phyloP scores from a whole-genome alignment of 176 grass and related monocot genomes.

The Bolboschoenus planiculmis region DNA sequence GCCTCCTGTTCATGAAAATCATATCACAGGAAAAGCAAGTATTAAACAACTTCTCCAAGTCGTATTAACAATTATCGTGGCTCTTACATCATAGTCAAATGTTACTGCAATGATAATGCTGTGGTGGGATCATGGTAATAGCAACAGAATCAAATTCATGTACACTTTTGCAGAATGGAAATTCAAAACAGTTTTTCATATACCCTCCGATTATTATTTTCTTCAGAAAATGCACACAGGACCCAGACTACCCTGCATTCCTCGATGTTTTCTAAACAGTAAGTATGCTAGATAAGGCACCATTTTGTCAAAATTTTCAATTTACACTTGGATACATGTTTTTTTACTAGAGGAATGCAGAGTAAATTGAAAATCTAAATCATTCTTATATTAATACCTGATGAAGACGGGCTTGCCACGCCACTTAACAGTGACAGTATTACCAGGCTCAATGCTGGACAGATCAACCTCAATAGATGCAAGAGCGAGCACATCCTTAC shows the following conservation, averaged over 20 bases:
- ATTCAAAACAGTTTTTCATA: not conserved
- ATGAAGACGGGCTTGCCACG: constrained; percentile 91
- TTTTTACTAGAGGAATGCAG: no score
- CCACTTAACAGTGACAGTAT: constrained; percentile 89
- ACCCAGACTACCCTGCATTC: not conserved
- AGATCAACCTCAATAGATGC: constrained; percentile 80
- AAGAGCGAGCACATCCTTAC: constrained; percentile 78
- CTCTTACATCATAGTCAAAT: not conserved
- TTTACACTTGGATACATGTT: no score
- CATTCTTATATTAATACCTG: constrained; percentile 18
- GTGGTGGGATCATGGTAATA: not conserved
- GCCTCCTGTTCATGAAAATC: constrained; percentile 31
- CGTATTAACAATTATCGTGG: not conserved
- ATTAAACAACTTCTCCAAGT: not conserved
- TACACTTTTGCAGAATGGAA: not conserved
- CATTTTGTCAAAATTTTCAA: not conserved
- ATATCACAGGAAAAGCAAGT: not conserved
- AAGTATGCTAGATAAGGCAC: not conserved
- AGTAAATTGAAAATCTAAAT: no score
- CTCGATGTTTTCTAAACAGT: not conserved
- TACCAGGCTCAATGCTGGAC: constrained; percentile 72
- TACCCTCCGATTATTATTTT: not conserved
- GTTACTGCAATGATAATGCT: not conserved
- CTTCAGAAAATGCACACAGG: not conserved
- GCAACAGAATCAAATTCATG: not conserved